These are phyloP conservation scores for Thamnidium elegans DNA, from an alignment of 192 early-diverging fungal species.

Conservation along the genomic window DNA sequence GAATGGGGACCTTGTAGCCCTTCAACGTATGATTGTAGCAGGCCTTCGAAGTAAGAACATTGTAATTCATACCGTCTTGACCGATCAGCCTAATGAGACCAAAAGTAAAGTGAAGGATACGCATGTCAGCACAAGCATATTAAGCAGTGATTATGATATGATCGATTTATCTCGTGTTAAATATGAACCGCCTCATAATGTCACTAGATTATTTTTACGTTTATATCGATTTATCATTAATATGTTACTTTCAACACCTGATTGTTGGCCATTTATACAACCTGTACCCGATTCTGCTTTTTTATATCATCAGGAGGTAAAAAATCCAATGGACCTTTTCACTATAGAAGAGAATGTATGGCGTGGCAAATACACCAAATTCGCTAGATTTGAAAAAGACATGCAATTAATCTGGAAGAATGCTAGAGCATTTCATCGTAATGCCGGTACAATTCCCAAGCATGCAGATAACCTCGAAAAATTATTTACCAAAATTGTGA, in stretches of 20 bases:
- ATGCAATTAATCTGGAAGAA: conserved; percentile 47
- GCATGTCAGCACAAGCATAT: neutral
- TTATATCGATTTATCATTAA: conserved; percentile 35
- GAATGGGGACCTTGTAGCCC: conserved; percentile 27
- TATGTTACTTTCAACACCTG: conserved; percentile 30
- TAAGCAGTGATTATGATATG: neutral
- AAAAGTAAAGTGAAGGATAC: too few relatives aligned
- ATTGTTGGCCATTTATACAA: conserved; percentile 37
- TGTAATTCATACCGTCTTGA: conserved; percentile 24
- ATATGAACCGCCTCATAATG: conserved; percentile 22
- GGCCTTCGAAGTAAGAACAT: conserved; percentile 25
- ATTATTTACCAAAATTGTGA: conserved; percentile 27
- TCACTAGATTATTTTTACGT: conserved; percentile 29
- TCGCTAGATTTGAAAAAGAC: conserved; percentile 48
- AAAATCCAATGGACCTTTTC: conserved; percentile 51
- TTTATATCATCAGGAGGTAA: conserved; percentile 47
- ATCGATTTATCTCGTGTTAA: conserved; percentile 17
- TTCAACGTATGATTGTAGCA: conserved; percentile 31
- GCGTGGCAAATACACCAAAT: conserved; percentile 38
- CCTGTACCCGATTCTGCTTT: conserved; percentile 41
- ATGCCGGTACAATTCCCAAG: conserved; percentile 30
- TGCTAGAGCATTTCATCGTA: conserved; percentile 38
- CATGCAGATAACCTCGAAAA: conserved; percentile 30
- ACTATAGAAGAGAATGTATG: conserved; percentile 54
- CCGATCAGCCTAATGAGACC: neutral